Evolutionary conservation across 2,329 filamentous ascomycete species (phyloP).

Genomic region (Colletotrichum spaethianum): DNA sequence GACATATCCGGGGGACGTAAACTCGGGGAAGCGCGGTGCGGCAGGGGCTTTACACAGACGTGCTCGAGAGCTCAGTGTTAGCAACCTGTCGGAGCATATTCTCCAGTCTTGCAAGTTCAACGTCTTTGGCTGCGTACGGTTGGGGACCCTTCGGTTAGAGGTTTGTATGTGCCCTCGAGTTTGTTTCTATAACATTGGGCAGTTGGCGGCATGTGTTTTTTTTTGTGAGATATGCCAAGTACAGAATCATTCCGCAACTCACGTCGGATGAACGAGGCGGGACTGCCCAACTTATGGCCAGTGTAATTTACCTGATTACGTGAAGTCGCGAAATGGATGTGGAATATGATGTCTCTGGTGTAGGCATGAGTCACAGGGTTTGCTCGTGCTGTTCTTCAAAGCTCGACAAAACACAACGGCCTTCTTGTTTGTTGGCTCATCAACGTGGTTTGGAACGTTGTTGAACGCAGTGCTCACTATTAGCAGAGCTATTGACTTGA

Average conservation of each 20-base stretch:
- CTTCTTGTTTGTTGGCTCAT: not conserved
- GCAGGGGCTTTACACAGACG: conserved; percentile 3
- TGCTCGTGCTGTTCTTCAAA: not conserved
- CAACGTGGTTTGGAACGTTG: not conserved
- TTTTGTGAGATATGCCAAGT: not conserved
- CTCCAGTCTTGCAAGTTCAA: not conserved
- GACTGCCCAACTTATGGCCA: not conserved
- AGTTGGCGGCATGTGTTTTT: not conserved
- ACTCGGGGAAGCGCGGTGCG: not conserved
- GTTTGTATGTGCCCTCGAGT: not conserved
- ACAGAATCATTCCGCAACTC: not conserved
- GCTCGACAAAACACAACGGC: not conserved
- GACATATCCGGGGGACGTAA: not conserved
- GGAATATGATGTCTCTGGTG: not conserved
- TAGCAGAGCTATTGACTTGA: not conserved
- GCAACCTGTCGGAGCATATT: not conserved
- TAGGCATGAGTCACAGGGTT: not conserved
- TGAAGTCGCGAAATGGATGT: not conserved
- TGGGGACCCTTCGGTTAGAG: not conserved
- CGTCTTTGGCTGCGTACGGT: not conserved
- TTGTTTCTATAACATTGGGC: not conserved
- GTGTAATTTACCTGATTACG: not conserved
- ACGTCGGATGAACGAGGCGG: not conserved
- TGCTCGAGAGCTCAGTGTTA: not conserved
- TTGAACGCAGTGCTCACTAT: not conserved